Evolutionary conservation across 1,139 yeast species (phyloP), one percentile per base, ranked within the genome.

Genomic region (Torulaspora globosa): DNA sequence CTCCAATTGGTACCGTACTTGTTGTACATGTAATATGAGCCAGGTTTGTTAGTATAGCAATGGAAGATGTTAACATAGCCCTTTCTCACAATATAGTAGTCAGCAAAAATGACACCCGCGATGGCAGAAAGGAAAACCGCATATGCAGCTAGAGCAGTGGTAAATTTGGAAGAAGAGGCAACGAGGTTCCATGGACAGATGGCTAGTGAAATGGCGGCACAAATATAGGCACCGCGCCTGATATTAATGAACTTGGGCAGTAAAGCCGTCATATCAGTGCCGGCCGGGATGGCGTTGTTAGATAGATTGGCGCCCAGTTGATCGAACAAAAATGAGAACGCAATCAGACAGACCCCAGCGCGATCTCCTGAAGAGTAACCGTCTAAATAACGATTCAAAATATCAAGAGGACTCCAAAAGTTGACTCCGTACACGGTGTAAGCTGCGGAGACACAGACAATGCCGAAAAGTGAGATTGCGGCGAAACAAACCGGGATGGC

Each of bases 151-250:
- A 88, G 70, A 58, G 87, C 89, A 4, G 95, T 84, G 36, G 95
- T 84, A 70, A 88, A 88, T 67, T 76, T 83, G 33, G 82, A 79
- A 2, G 92, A 80, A 2, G 87, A 73, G 4, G 88, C 73, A 59
- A 84, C 75, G 58, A 88, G 78, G 59, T 87, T 81, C 96, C 96
- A 89, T 43, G 96, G 96, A 63, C 90, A 84, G 55, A 88, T 81
- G 44, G 81, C 79, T 54, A 84, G 75, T 0, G 92, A 90, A 47
- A 88, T 69, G 9, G 74, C 68, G 0, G 95, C 95, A 72, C 96
- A 86, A 47, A 89, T 69, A 64, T 79, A 87, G 6, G 89, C 81
- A 58, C 87, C 87, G 55, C 97, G 79, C 66, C 96, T 76, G 60
- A 88, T 87, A 67, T 83, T 87, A 63, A 89, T 72, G 68, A 74